Percentiles rank a stretch among this genome's conserved stretches.
phyloP scores from a whole-genome alignment of 2,329 filamentous ascomycete genomes.

The Gyromitra esculenta region DNA sequence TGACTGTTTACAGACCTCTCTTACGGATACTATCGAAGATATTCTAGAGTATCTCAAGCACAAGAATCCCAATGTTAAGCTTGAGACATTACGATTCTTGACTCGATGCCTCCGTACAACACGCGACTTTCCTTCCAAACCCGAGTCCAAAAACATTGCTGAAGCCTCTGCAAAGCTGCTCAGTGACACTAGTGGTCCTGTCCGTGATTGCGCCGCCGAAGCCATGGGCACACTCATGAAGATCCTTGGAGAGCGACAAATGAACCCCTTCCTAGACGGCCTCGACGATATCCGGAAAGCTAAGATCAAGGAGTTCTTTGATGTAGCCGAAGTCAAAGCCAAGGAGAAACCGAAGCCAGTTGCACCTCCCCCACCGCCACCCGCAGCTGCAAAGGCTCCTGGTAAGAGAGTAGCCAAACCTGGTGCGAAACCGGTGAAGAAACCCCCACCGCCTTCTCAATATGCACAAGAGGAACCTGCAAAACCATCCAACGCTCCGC shows the following conservation, averaged over 20 bases:
- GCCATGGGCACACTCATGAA: conserved; percentile 96
- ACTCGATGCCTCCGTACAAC: conserved; percentile 86
- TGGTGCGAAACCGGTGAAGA: conserved; percentile 66
- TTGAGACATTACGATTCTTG: conserved; percentile 93
- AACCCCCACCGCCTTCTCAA: conserved; percentile 61
- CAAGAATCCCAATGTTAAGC: conserved; percentile 98
- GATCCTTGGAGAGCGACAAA: conserved; percentile 94
- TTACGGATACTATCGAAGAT: conserved; percentile 91
- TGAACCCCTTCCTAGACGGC: conserved; percentile 90
- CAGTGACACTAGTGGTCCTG: conserved; percentile 84
- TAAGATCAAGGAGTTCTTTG: conserved; percentile 93
- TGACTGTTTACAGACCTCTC: conserved; percentile 70
- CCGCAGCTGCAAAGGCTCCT: conserved; percentile 68
- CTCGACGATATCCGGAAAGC: conserved; percentile 94
- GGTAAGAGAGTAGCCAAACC: conserved; percentile 64
- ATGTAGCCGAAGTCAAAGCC: conserved; percentile 82
- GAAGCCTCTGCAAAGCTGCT: conserved; percentile 89
- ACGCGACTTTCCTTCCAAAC: conserved; percentile 80
- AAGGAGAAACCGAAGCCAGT: conserved; percentile 84
- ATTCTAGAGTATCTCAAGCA: conserved; percentile 83
- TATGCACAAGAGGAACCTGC: conserved; percentile 61
- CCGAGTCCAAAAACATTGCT: conserved; percentile 85
- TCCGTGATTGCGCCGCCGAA: conserved; percentile 89
- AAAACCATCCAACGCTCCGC: conserved; percentile 62
- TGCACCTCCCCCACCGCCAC: conserved; percentile 72